phyloP scores from a whole-genome alignment of 495 filamentous ascomycete genomes.

The Penicillium robsamsonii region DNA sequence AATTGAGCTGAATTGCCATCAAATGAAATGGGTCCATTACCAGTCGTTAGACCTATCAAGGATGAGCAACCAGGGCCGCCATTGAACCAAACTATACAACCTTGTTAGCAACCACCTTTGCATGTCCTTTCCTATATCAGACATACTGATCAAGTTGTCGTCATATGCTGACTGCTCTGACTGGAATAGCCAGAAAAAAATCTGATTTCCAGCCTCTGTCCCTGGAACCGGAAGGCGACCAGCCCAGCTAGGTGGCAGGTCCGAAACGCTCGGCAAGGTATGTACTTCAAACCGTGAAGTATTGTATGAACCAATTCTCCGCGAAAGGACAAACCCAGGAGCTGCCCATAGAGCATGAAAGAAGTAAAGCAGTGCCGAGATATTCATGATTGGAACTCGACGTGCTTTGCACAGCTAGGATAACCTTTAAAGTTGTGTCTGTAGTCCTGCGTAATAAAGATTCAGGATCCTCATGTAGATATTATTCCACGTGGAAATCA shows the following conservation, averaged over 20 bases:
- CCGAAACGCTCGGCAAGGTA: slow-evolving; percentile 28
- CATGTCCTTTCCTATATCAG: neutral
- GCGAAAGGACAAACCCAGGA: slow-evolving; percentile 6
- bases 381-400: slow-evolving; percentile 17
- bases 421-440: neutral
- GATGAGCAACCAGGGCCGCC: slow-evolving; percentile 69
- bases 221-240: slow-evolving; percentile 38
- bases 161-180: slow-evolving; percentile 31
- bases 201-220: slow-evolving; percentile 28
- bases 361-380: slow-evolving; percentile 22
- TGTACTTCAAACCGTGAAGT: slow-evolving; percentile 30
- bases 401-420: neutral
- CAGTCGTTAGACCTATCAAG: slow-evolving; percentile 55
- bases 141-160: slow-evolving; percentile 41
- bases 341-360: slow-evolving; percentile 22
- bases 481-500: slow-evolving; percentile 1
- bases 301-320: slow-evolving; percentile 4
- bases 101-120: neutral
- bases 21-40: slow-evolving; percentile 33
- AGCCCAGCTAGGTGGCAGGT: slow-evolving; percentile 41
- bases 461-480: neutral
- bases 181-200: slow-evolving; percentile 46
- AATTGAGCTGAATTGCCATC: slow-evolving; percentile 28
- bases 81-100: slow-evolving; percentile 59
- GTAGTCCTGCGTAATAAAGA: neutral